Base-by-base conservation (phyloP, 106 monocot genomes). In the Ottelia alismoides region DNA sequence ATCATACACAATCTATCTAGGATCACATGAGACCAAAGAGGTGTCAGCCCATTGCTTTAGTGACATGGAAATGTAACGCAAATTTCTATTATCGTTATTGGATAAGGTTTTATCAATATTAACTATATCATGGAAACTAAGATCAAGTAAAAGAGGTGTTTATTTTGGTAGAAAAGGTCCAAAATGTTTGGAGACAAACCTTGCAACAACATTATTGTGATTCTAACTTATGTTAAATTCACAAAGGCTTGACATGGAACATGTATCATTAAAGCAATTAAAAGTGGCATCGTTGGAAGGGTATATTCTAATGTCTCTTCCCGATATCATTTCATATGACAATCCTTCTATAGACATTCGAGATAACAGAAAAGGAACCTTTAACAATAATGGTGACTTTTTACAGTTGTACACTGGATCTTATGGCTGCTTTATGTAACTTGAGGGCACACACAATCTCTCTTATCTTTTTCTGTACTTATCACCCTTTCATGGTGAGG, bases 161-260 rank as follows among this genome's bases (percentile, higher is more conserved):
- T 80, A 74, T 59, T 70, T 62, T 61, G 77, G 80, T 22, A 81
- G 61, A 27, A 71, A 60, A 31, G 69, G 2, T 48, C 73, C 73
- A 51, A 68, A 28, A 27, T 62, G 58, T 14, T 75, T 53, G 35
- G 44, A 30, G 25, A 63, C 32, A n/a, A 71, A 57, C 32, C 54
- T 28, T 25, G 70, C 62, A 46, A 73, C 18, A 45, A 69, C 64
- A 23, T 60, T 51, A 27, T 80, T 46, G 46, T 50, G 50, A n/a
- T 43, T 19, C 66, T 51, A 62, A 60, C 57, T 11, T 22, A 51
- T 24, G n/a, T 29, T 31, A 49, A 52, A 28, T 53, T 63, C 55
- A 26, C 56, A 55, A 32, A 60, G 47, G 47, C 58, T 51, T 31
- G 57, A 52, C 64, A 31, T 22, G 47, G 62, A 53, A 27, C 52